Conservation (phyloP, 805 yeast genomes). For the Candida taoyuanica region DNA sequence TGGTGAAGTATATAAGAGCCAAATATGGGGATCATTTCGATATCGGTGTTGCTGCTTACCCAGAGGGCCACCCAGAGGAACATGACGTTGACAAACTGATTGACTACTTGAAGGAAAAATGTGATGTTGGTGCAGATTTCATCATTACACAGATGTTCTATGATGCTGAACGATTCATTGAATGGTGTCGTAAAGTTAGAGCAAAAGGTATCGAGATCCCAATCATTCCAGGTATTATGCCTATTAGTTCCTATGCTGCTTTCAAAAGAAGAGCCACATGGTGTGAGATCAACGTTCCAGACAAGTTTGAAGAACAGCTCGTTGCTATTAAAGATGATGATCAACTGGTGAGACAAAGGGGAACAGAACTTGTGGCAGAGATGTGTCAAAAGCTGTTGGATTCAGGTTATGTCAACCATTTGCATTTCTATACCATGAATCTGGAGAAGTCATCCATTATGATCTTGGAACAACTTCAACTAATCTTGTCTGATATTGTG, state of each 20-base stretch:
- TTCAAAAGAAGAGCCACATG: slow-evolving; percentile 91
- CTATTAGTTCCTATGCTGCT: slow-evolving; percentile 91
- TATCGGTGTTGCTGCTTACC: slow-evolving; percentile 96
- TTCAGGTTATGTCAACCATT: slow-evolving; percentile 72
- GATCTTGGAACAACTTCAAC: slow-evolving; percentile 71
- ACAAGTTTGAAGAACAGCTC: slow-evolving; percentile 59
- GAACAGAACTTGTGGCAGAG: slow-evolving; percentile 74
- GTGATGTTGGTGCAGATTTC: slow-evolving; percentile 92
- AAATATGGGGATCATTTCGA: slow-evolving; percentile 79
- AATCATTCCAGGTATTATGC: slow-evolving; percentile 97
- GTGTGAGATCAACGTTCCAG: slow-evolving; percentile 84
- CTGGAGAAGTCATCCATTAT: slow-evolving; percentile 86
- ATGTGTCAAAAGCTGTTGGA: slow-evolving; percentile 74
- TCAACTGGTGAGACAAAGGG: slow-evolving; percentile 76
- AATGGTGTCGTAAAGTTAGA: slow-evolving; percentile 74
- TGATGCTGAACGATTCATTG: slow-evolving; percentile 78
- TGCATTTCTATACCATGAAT: slow-evolving; percentile 97
- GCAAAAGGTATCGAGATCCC: slow-evolving; percentile 75
- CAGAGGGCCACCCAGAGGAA: slow-evolving; percentile 97
- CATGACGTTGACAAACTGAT: slow-evolving; percentile 43
- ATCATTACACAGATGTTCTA: slow-evolving; percentile 97
- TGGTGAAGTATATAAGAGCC: slow-evolving; percentile 66
- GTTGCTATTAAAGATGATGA: slow-evolving; percentile 90
- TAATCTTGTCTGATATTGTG: slow-evolving; percentile 35
- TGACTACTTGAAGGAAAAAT: slow-evolving; percentile 72